phyloP scores from a whole-genome alignment of 768 basidiomycete species.

The Scleroderma citrinum region DNA sequence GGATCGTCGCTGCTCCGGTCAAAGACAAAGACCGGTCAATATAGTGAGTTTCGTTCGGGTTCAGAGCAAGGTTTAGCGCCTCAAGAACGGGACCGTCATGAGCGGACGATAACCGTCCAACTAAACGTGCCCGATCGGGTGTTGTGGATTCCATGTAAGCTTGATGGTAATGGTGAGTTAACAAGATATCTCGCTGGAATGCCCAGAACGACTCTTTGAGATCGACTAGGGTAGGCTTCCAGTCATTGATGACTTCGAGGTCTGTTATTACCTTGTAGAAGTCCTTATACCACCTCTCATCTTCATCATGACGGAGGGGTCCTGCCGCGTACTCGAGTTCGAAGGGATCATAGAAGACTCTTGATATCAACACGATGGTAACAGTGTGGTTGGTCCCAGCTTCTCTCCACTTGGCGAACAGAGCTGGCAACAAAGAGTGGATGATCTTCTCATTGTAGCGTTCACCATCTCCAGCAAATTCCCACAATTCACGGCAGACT shows the following conservation, averaged over 20 bases:
- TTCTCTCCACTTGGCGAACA: slow-evolving; percentile 81
- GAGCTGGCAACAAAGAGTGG: slow-evolving; percentile 88
- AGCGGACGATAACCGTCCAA: slow-evolving; percentile 77
- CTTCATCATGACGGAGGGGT: slow-evolving; percentile 69
- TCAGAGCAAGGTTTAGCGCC: slow-evolving; percentile 87
- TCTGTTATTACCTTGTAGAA: slow-evolving; percentile 96
- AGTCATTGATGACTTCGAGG: slow-evolving; percentile 80
- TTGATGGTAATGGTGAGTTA: slow-evolving; percentile 85
- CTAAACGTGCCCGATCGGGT: slow-evolving; percentile 53
- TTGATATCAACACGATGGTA: slow-evolving; percentile 89
- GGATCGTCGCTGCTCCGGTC: slow-evolving; percentile 76
- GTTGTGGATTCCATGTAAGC: slow-evolving; percentile 45
- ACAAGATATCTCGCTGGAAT: slow-evolving; percentile 85
- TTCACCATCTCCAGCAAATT: slow-evolving; percentile 94
- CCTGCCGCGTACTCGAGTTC: slow-evolving; percentile 82
- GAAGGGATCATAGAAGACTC: slow-evolving; percentile 80
- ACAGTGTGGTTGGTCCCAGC: slow-evolving; percentile 88
- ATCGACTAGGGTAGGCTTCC: slow-evolving; percentile 80
- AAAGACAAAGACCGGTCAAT: slow-evolving; percentile 90
- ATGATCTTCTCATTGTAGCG: slow-evolving; percentile 97
- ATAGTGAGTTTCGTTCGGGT: slow-evolving; percentile 91
- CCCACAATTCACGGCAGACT: slow-evolving; percentile 94
- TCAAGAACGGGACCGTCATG: slow-evolving; percentile 96
- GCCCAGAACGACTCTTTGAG: slow-evolving; percentile 88
- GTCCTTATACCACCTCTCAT: slow-evolving; percentile 85